Conservation (phyloP, 1,284 basidiomycete species). For the Trametes sp. region DNA sequence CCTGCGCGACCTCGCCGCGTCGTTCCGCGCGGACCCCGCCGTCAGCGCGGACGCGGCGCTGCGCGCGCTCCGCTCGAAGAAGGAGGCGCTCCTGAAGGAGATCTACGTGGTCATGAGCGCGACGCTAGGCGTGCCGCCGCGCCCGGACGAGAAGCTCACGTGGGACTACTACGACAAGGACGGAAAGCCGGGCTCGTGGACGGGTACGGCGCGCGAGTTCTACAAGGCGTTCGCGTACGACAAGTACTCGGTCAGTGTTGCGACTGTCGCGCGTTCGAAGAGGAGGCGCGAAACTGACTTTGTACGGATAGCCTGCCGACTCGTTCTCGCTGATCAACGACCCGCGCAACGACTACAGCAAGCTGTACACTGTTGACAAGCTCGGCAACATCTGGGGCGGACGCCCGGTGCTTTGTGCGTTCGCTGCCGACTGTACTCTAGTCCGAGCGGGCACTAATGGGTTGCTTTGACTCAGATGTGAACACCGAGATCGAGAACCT, state of each 20-base stretch:
- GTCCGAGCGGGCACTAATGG: background rate
- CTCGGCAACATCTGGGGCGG: constrained; percentile 94
- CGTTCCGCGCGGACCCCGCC: constrained; percentile 51
- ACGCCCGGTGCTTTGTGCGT: constrained; percentile 81
- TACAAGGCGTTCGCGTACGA: constrained; percentile 56
- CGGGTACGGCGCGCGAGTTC: constrained; percentile 84
- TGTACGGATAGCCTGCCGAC: constrained; percentile 54
- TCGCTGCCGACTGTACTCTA: background rate
- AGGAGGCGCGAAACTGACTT: constrained; percentile 27
- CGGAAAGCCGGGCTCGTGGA: constrained; percentile 79
- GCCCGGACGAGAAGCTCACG: constrained; percentile 73
- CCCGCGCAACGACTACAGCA: constrained; percentile 84
- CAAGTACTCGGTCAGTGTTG: constrained; percentile 62
- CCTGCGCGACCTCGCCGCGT: constrained; percentile 70
- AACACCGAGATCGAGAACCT: constrained; percentile 87
- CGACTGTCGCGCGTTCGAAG: too few relatives aligned
- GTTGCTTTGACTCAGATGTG: constrained; percentile 66
- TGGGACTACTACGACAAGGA: constrained; percentile 91
- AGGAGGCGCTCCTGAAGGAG: constrained; percentile 86
- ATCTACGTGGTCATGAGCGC: constrained; percentile 90
- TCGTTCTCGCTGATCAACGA: constrained; percentile 96
- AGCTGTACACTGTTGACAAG: constrained; percentile 92
- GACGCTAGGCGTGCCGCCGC: constrained; percentile 85
- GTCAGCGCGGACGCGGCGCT: constrained; percentile 55
- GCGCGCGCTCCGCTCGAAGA: constrained; percentile 74